A percentile compares a stretch with the other conserved stretches of the same genome.
phyloP scores from a whole-genome alignment of 208 protist genomes.

The Porcisia hertigi region DNA sequence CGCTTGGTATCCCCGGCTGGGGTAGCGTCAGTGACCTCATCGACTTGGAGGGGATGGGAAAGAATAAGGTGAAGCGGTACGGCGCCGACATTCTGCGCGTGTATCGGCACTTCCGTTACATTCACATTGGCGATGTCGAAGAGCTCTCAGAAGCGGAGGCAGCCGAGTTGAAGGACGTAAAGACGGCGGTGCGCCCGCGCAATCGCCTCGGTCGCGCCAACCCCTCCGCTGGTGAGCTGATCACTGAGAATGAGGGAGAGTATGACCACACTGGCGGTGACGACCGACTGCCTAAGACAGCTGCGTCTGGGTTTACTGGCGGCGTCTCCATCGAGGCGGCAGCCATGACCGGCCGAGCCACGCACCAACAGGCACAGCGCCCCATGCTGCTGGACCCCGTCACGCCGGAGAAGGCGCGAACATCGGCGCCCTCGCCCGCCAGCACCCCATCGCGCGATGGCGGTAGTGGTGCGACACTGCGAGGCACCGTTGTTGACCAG shows the following conservation, averaged over 20 bases:
- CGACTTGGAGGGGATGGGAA: conserved; percentile 85
- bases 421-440: conserved; percentile 6
- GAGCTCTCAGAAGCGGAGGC: conserved; percentile 66
- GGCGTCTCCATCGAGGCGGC: not conserved
- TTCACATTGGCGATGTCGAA: conserved; percentile 81
- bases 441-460: conserved; percentile 18
- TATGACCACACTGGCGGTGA: conserved; percentile 12
- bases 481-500: not conserved
- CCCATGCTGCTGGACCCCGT: conserved; percentile 25
- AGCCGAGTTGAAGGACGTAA: conserved; percentile 50
- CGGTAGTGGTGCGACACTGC: not conserved
- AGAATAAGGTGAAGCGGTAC: conserved; percentile 89
- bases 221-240: conserved; percentile 13
- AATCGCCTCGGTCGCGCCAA: conserved; percentile 42
- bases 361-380: conserved; percentile 19
- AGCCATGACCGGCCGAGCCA: not conserved
- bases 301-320: not conserved
- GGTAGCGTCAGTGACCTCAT: conserved; percentile 69
- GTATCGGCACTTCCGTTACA: conserved; percentile 77
- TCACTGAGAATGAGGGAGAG: conserved; percentile 23
- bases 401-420: conserved; percentile 42
- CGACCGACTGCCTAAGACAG: not conserved
- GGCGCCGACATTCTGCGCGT: conserved; percentile 72
- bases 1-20: conserved; percentile 62
- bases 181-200: conserved; percentile 43